Percentiles rank a stretch among this genome's conserved stretches.
phyloP scores from a whole-genome alignment of 2,329 filamentous ascomycete genomes.

The Tolypocladium cylindrosporum region DNA sequence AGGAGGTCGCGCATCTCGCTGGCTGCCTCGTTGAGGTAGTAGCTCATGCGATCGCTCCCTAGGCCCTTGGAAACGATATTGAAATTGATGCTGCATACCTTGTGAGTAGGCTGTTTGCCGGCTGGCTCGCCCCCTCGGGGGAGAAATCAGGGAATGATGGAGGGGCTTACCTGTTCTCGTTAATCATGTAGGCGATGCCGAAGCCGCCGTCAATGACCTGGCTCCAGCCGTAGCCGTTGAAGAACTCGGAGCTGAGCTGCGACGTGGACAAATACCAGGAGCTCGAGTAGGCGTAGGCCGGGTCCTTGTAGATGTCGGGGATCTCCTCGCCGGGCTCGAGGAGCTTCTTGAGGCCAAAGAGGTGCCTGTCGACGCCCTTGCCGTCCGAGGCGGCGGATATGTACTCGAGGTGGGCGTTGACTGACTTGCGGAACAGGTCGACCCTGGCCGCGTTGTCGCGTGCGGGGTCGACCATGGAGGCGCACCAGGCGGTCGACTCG shows the following conservation, averaged over 20 bases:
- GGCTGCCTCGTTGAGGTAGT: constrained; percentile 90
- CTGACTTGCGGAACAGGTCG: constrained; percentile 70
- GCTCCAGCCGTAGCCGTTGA: constrained; percentile 98
- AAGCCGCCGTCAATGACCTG: constrained; percentile 95
- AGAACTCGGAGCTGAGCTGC: constrained; percentile 92
- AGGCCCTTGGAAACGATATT: constrained; percentile 93
- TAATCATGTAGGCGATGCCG: constrained; percentile 99
- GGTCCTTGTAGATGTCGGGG: constrained; percentile 78
- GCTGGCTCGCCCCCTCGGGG: background rate
- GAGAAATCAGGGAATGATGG: background rate
- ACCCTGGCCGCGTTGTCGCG: constrained; percentile 55
- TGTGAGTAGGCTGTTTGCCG: background rate
- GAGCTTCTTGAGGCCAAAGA: constrained; percentile 94
- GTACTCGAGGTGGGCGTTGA: constrained; percentile 79
- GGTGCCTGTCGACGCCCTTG: constrained; percentile 87
- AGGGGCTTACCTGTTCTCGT: constrained; percentile 70
- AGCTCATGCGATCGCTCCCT: constrained; percentile 86
- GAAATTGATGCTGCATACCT: constrained; percentile 69
- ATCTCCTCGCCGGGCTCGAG: constrained; percentile 70
- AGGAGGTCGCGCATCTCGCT: constrained; percentile 82
- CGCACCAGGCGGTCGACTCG: constrained; percentile 83
- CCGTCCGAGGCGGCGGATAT: constrained; percentile 83
- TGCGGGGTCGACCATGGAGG: constrained; percentile 65
- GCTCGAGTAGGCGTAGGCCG: constrained; percentile 70
- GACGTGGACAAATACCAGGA: constrained; percentile 86